Conservation (phyloP, 2,329 filamentous ascomycete species). For the Colletotrichum spinosum region DNA sequence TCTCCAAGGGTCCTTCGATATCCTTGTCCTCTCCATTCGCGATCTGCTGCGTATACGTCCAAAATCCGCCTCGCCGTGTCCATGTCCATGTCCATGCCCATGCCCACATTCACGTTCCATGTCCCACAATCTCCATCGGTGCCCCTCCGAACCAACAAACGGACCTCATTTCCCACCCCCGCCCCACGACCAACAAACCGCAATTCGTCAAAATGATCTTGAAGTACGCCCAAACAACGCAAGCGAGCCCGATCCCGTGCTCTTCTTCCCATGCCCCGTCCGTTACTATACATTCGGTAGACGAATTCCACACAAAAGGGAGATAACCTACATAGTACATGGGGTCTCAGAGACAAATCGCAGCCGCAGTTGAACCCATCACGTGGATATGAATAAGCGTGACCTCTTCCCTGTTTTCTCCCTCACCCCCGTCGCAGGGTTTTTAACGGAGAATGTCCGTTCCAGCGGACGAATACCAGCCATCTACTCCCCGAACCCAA, state of each 20-base stretch:
- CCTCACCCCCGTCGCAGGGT: neutral
- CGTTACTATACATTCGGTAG: neutral
- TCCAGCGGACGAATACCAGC: slow-evolving; percentile 4
- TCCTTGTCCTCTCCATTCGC: slow-evolving; percentile 4
- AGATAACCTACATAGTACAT: neutral
- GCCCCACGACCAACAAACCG: slow-evolving; percentile 6
- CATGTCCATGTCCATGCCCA: slow-evolving; percentile 4
- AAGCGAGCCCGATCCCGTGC: slow-evolving; percentile 31
- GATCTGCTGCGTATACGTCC: neutral
- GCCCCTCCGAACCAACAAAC: slow-evolving; percentile 25
- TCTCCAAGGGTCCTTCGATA: slow-evolving; percentile 5
- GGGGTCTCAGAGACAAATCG: slow-evolving; percentile 16
- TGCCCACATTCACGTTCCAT: slow-evolving; percentile 6
- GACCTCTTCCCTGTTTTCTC: slow-evolving; percentile 25
- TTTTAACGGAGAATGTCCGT: slow-evolving; percentile 11
- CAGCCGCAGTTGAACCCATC: slow-evolving; percentile 27
- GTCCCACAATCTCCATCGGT: slow-evolving; percentile 3
- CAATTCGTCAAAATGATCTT: slow-evolving; percentile 7
- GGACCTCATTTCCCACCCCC: slow-evolving; percentile 1
- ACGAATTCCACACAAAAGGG: neutral
- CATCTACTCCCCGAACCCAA: neutral
- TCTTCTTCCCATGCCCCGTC: slow-evolving; percentile 14
- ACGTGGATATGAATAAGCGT: slow-evolving; percentile 29
- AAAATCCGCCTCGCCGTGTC: slow-evolving; percentile 9
- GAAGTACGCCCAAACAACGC: neutral